phyloP scores from a whole-genome alignment of 805 yeast species.

The Yamadazyma phyllophila region DNA sequence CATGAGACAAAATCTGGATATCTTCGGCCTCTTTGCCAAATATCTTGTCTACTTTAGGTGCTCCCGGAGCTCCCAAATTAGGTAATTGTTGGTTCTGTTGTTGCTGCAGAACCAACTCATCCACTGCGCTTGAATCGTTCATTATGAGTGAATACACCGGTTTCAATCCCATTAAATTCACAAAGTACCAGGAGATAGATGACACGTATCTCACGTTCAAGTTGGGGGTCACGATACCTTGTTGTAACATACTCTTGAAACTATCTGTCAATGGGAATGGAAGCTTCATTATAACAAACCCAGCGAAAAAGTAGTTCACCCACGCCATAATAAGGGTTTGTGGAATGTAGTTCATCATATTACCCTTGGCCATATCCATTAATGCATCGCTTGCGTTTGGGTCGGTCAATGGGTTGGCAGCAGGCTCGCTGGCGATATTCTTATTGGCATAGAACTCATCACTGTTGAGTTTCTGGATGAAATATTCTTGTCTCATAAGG shows the following conservation, averaged over 20 bases:
- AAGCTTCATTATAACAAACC: constrained; percentile 72
- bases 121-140: constrained; percentile 48
- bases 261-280: constrained; percentile 91
- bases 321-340: constrained; percentile 95
- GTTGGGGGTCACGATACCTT: constrained; percentile 79
- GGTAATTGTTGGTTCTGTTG: constrained; percentile 41
- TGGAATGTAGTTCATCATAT: constrained; percentile 80
- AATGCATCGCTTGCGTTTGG: constrained; percentile 70
- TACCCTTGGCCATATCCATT: constrained; percentile 75
- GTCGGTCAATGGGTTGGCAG: constrained; percentile 66
- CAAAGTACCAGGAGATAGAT: constrained; percentile 93
- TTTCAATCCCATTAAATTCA: constrained; percentile 77
- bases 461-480: constrained; percentile 47
- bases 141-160: constrained; percentile 74
- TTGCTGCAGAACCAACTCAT: constrained; percentile 43
- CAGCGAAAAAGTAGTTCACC: constrained; percentile 91
- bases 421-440: constrained; percentile 33
- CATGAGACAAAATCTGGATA: constrained; percentile 58
- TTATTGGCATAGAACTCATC: constrained; percentile 57
- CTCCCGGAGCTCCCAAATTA: constrained; percentile 51
- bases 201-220: constrained; percentile 90
- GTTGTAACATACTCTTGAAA: constrained; percentile 90
- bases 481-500: constrained; percentile 47
- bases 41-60: constrained; percentile 59
- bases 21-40: constrained; percentile 74